phyloP scores from a whole-genome alignment of 2,329 filamentous ascomycete species.

The Sclerotinia nivalis region DNA sequence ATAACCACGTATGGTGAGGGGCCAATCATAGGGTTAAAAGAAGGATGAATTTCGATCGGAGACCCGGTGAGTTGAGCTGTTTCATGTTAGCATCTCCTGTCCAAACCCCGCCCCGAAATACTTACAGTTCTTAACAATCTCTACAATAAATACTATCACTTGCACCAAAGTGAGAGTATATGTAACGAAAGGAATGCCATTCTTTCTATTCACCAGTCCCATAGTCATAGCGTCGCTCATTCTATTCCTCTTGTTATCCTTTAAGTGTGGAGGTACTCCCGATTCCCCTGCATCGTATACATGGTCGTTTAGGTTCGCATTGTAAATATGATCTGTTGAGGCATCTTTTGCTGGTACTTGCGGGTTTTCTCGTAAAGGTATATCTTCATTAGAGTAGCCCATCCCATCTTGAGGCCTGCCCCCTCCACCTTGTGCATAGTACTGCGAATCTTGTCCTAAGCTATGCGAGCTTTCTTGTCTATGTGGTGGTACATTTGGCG shows the following conservation, averaged over 20 bases:
- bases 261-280: constrained; percentile 31
- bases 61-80: constrained; percentile 74
- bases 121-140: constrained; percentile 82
- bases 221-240: constrained; percentile 59
- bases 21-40: constrained; percentile 96
- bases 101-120: constrained; percentile 24
- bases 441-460: constrained; percentile 56
- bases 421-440: constrained; percentile 52
- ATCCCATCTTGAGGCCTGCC: constrained; percentile 44
- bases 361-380: constrained; percentile 57
- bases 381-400: constrained; percentile 50
- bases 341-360: constrained; percentile 36
- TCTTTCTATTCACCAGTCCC: constrained; percentile 42
- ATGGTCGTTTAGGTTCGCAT: constrained; percentile 54
- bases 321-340: constrained; percentile 20
- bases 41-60: constrained; percentile 58
- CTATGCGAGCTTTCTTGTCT: constrained; percentile 40
- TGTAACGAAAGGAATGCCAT: constrained; percentile 71
- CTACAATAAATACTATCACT: constrained; percentile 81
- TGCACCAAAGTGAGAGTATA: constrained; percentile 78
- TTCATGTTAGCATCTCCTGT: constrained; percentile 24
- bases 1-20: constrained; percentile 88
- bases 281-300: constrained; percentile 57
- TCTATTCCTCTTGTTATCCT: constrained; percentile 44
- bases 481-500: constrained; percentile 34